Conservation (phyloP, 1,139 yeast species). For the Candida albicans region DNA sequence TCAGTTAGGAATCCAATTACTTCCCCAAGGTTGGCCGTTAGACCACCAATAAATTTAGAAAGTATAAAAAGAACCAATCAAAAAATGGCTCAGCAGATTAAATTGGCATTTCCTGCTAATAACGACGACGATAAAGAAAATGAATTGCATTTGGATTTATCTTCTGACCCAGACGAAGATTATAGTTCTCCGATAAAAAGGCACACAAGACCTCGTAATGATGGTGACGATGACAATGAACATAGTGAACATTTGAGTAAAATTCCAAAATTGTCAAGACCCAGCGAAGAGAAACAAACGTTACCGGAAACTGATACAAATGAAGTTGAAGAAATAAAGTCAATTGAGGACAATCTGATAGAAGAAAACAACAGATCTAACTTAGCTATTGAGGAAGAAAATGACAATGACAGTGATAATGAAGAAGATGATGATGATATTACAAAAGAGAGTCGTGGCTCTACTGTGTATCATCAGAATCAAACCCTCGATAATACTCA, state of each 20-base stretch:
- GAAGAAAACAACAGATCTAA: slow-evolving; percentile 4
- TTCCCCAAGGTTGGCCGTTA: slow-evolving; percentile 31
- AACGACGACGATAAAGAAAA: slow-evolving; percentile 23
- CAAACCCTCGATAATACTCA: slow-evolving; percentile 19
- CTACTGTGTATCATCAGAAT: not conserved
- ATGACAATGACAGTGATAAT: slow-evolving; percentile 22
- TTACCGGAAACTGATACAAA: not conserved
- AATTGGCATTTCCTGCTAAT: slow-evolving; percentile 7
- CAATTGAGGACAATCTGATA: slow-evolving; percentile 1
- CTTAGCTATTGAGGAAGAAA: slow-evolving; percentile 21
- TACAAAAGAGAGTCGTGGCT: not conserved
- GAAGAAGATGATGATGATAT: not conserved
- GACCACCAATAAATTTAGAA: slow-evolving; percentile 16
- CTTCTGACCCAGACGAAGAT: slow-evolving; percentile 5
- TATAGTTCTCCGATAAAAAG: slow-evolving; percentile 16
- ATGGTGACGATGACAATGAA: slow-evolving; percentile 13
- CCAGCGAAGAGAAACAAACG: not conserved
- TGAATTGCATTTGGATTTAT: slow-evolving; percentile 9
- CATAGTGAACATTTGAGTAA: slow-evolving; percentile 18
- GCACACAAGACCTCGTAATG: slow-evolving; percentile 13
- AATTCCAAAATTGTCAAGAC: slow-evolving; percentile 8
- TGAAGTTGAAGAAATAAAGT: not conserved
- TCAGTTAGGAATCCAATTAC: slow-evolving; percentile 33
- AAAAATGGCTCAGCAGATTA: slow-evolving; percentile 17
- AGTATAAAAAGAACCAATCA: slow-evolving; percentile 19